Base-by-base conservation (phyloP, 2,329 filamentous ascomycete genomes). In the Aspergillus persii region DNA sequence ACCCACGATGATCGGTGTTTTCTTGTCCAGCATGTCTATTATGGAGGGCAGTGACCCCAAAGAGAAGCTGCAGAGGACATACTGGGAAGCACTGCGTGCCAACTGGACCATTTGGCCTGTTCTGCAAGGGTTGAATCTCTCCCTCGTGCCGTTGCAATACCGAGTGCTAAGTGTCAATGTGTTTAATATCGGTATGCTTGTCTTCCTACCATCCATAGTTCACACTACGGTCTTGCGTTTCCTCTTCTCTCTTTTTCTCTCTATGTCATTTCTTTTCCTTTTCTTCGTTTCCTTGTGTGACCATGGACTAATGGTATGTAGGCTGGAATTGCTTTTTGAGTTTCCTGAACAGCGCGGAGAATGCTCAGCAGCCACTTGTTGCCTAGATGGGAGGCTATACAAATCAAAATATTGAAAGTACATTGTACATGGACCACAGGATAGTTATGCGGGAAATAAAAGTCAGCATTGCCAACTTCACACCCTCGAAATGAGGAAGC, bases 261-360 rank as follows among this genome's bases (percentile, higher is more conserved):
- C 18, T 23, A 2, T 2, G 18, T 23, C 18, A 2, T 4, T 4
- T 5, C 11, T 15, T 15, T n/a, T 4, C n/a, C 11, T n/a, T n/a
- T n/a, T 7, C 5, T n/a, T 41, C 36, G 2, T 9, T 36, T 41
- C 2, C 12, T 41, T 15, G 3, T n/a, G 1, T 12, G 12, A 4
- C 12, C 2, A 4, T 30, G 31, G n/a, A 27, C 58, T 60, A 31
- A 58, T 27, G 36, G 0, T 12, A 5, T 5, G 18, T 31, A 63
- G 62, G 62, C 2, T 64, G 62, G 61, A 64, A 63, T 57, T 64
- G 62, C 49, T 64, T 64, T 36, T 46, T 64, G 58, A 63, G 62
- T 33, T 56, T 63, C 11, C 33, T 63, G 18, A 64, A 61, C 52
- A 64, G 51, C 50, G 61, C 54, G 3, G 41, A 57, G 11, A 27